A percentile compares a stretch with the other conserved stretches of the same genome.
These are phyloP conservation scores for Perilla frutescens DNA, from an alignment of 257 asterid genomes.

Conservation along the genomic window DNA sequence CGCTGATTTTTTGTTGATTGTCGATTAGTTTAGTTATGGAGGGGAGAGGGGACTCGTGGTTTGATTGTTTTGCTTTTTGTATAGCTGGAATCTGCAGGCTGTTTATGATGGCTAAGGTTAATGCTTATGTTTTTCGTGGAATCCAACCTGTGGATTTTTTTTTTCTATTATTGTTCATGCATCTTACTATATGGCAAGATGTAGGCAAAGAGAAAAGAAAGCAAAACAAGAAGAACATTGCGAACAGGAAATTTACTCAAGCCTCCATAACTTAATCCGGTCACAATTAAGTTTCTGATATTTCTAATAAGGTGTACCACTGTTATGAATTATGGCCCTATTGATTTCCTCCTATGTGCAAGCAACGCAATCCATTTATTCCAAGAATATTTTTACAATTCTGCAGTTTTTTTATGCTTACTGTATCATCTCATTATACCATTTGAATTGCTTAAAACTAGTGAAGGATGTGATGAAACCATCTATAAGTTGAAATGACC, in stretches of 20 bases:
- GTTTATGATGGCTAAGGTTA: background rate
- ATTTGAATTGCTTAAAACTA: slow-evolving; percentile 12
- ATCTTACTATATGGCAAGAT: background rate
- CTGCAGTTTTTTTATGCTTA: background rate
- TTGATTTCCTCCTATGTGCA: background rate
- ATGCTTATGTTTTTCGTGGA: background rate
- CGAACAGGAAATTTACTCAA: background rate
- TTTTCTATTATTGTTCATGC: background rate
- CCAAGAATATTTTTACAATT: background rate
- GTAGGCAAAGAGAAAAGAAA: background rate
- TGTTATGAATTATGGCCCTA: background rate
- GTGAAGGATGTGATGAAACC: background rate
- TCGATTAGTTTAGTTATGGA: slow-evolving; percentile 7
- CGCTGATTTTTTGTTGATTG: slow-evolving; percentile 7
- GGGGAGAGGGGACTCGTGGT: background rate
- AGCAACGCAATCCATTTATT: background rate
- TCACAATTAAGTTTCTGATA: slow-evolving; percentile 7
- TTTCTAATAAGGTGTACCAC: background rate
- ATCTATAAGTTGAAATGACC: background rate
- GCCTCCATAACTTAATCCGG: background rate
- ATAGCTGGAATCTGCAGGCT: background rate
- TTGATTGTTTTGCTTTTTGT: background rate
- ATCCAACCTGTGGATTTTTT: background rate
- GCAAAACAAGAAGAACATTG: background rate
- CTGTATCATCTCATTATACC: background rate